Conservation (phyloP, 306 rosid species). For the Vigna mungo region DNA sequence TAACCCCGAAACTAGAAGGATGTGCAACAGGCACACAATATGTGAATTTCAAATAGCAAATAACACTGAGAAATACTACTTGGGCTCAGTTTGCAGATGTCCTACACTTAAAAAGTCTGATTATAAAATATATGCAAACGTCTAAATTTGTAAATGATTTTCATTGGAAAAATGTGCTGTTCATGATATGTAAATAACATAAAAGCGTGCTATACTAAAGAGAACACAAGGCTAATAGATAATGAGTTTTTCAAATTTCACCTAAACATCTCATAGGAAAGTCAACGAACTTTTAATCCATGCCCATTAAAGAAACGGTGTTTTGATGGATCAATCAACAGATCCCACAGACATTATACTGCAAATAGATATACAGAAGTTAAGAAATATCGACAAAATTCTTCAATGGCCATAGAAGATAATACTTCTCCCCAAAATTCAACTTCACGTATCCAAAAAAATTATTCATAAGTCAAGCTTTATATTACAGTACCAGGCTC, state of each 20-base stretch:
- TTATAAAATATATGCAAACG: neutral
- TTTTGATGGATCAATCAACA: conserved; percentile 20
- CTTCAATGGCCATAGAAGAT: neutral
- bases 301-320: neutral
- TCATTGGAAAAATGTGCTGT: conserved; percentile 7
- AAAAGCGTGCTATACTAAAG: neutral
- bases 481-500: neutral
- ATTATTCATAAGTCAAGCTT: neutral
- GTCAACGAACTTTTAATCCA: conserved; percentile 8
- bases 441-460: neutral
- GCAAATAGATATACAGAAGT: conserved; percentile 18
- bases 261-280: neutral
- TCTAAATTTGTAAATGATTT: conserved; percentile 22
- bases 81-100: neutral
- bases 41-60: conserved; percentile 22
- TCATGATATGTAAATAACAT: neutral
- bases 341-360: conserved; percentile 9
- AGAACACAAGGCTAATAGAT: neutral
- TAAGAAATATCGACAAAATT: neutral
- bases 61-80: neutral
- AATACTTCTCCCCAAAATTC: conserved; percentile 20
- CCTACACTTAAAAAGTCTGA: neutral
- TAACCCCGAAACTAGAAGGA: conserved; percentile 26
- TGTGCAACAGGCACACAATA: conserved; percentile 4
- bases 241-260: conserved; percentile 7